phyloP scores from a whole-genome alignment of 768 basidiomycete species.

The Amanita thiersii region DNA sequence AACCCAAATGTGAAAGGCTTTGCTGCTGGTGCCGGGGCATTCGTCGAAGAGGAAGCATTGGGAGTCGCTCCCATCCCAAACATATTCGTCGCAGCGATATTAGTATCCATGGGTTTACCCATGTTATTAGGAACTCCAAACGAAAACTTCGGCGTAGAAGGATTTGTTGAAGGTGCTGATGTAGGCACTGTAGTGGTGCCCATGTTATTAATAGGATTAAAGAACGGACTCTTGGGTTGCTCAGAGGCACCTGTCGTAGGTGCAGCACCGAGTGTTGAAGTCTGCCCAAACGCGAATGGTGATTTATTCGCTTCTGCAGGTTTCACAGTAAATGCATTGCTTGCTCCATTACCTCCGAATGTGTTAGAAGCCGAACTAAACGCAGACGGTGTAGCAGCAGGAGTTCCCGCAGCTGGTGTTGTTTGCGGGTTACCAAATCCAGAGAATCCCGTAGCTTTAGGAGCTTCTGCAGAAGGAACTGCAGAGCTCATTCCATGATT shows the following conservation, averaged over 20 bases:
- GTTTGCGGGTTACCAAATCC: background rate
- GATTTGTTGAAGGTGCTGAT: background rate
- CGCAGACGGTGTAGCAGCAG: background rate
- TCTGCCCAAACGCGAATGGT: constrained; percentile 9
- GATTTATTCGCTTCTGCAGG: constrained; percentile 13
- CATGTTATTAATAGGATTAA: constrained; percentile 3
- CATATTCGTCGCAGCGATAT: background rate
- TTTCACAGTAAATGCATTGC: constrained; percentile 3
- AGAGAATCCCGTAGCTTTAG: background rate
- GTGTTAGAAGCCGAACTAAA: background rate
- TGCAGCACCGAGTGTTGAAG: background rate
- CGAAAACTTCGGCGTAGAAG: constrained; percentile 6
- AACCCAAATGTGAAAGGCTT: background rate
- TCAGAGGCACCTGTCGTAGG: constrained; percentile 8
- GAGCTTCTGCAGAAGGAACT: background rate
- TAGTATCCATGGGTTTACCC: constrained; percentile 9
- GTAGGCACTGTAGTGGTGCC: background rate
- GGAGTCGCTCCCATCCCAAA: background rate
- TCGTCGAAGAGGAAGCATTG: constrained; percentile 5
- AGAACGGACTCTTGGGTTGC: constrained; percentile 12
- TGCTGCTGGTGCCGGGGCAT: background rate
- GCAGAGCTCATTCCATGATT: background rate
- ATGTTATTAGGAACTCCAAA: constrained; percentile 8
- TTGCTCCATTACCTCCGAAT: background rate
- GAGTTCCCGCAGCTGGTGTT: background rate